Evolutionary conservation across 2,329 filamentous ascomycete species (phyloP), one percentile per base, ranked within the genome.

Genomic region (Myriangium duriaei): DNA sequence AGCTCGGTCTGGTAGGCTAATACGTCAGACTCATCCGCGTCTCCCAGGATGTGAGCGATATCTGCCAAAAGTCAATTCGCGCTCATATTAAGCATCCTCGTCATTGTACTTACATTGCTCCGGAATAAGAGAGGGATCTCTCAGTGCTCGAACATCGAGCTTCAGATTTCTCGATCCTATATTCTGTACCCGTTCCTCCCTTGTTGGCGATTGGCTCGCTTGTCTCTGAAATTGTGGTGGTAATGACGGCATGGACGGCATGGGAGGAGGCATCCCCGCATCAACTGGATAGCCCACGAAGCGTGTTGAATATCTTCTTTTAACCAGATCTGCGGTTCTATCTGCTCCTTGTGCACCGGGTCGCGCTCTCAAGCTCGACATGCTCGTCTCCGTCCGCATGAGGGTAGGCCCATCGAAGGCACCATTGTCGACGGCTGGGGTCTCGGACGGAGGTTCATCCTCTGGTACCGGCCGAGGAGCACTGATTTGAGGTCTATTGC

Each of bases 231-330:
- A 84, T 47, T 73, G 76, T 32, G 70, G 68, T 34, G 68, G 70
- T 34, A 67, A 68, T 35, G 68, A 68, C 32, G 67, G 69, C 43
- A 69, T 69, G 10, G 71, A 60, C 1, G 91, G 88, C 46, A 69
- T 51, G 11, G 57, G 54, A 4, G 65, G 65, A 12, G 85, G 74
- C 29, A 49, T 33, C 13, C 73, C 74, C 40, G 72, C 75, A 48
- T 83, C 77, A 42, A 74, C 64, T 1, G 81, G 81, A 51, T 86
- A 88, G 24, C 49, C 51, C 11, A 51, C 48, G 59, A 95, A 93
- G 43, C 88, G 79, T 30, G 87, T 87, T 28, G 91, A 96, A 61
- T 96, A 98, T 50, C 91, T 72, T 50, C 86, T 74, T 65, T 96
- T 96, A 42, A 98, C 87, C 38, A 96, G 68, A 58, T 98, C 88